phyloP scores from a whole-genome alignment of 78 protist genomes.

The Cavenderia fasciculata region DNA sequence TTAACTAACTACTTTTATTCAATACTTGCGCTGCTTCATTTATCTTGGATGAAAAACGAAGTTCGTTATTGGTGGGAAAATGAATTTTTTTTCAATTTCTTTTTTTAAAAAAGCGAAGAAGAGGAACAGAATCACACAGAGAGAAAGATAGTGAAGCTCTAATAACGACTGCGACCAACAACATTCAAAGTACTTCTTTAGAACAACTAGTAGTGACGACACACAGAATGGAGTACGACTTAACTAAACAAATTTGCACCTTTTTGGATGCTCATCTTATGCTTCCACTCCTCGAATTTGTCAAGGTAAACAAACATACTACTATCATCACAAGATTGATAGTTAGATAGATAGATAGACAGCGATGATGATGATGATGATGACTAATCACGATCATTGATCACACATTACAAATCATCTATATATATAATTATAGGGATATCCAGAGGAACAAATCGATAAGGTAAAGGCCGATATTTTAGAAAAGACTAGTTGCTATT shows the following conservation, averaged over 20 bases:
- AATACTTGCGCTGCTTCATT: no score
- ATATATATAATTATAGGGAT: constrained; percentile 15
- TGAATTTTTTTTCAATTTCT: no score
- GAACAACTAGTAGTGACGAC: no score
- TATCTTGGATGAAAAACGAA: no score
- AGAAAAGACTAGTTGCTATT: constrained; percentile 47
- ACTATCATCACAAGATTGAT: neutral
- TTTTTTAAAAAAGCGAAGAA: no score
- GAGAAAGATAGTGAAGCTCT: no score
- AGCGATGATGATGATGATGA: neutral
- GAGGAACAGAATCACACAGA: no score
- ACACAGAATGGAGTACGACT: constrained; percentile 57
- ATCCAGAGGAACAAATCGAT: constrained; percentile 58
- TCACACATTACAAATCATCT: neutral
- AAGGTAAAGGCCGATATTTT: constrained; percentile 66
- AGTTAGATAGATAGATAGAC: neutral
- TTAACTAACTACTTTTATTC: no score
- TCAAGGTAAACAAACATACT: constrained; percentile 16
- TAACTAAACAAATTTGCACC: constrained; percentile 54
- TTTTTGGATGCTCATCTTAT: constrained; percentile 61
- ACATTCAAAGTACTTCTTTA: no score
- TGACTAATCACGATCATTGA: neutral
- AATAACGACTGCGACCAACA: no score
- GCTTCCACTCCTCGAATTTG: constrained; percentile 38
- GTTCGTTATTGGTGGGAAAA: no score